Conservation (phyloP, 176 grass and related monocot species). For the Aegilops sharonensis region DNA sequence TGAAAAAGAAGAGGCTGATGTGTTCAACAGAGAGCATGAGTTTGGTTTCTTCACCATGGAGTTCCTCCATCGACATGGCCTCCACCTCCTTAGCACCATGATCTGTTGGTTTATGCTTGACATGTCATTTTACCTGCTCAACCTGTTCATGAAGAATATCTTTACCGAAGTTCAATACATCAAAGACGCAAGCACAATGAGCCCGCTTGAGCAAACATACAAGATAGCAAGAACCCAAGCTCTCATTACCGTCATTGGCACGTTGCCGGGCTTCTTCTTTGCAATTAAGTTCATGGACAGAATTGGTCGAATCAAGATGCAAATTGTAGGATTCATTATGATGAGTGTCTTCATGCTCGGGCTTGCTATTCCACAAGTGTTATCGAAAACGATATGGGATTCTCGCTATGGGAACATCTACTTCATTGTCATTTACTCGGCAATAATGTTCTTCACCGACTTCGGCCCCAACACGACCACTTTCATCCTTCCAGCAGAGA, state of each 20-base stretch:
- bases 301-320: conserved; percentile 38
- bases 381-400: neutral
- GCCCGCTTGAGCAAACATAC: conserved; percentile 46
- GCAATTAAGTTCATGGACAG: conserved; percentile 31
- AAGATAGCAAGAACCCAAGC: conserved; percentile 45
- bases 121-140: conserved; percentile 65
- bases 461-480: conserved; percentile 51
- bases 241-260: neutral
- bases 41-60: conserved; percentile 51
- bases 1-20: conserved; percentile 4
- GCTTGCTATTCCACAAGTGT: conserved; percentile 9
- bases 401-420: neutral
- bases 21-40: neutral
- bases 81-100: conserved; percentile 53
- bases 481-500: conserved; percentile 50
- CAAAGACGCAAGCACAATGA: conserved; percentile 23
- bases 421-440: conserved; percentile 9
- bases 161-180: conserved; percentile 36
- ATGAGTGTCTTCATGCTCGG: conserved; percentile 44
- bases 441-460: conserved; percentile 42
- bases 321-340: conserved; percentile 45
- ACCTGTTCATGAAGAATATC: conserved; percentile 79
- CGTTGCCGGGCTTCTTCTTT: conserved; percentile 29
- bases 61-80: conserved; percentile 46
- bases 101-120: conserved; percentile 68